These are phyloP conservation scores for Mycena pura DNA, from an alignment of 768 basidiomycete species.

Conservation along the genomic window DNA sequence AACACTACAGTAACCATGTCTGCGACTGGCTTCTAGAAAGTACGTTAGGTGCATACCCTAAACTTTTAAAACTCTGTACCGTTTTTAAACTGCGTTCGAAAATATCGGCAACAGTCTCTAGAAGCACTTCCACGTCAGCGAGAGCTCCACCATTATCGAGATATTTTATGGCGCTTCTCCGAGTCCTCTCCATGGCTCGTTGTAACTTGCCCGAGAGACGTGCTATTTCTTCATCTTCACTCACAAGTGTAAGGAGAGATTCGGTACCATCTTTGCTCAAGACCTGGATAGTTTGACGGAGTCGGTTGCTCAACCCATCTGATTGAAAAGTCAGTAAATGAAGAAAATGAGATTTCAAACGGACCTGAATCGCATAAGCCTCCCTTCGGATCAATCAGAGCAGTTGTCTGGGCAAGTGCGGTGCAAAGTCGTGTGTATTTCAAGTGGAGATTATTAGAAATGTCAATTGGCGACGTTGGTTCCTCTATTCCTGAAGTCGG, in stretches of 20 bases:
- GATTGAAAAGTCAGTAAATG: constrained; percentile 13
- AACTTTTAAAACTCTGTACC: constrained; percentile 32
- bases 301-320: constrained; percentile 23
- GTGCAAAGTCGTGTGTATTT: constrained; percentile 51
- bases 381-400: constrained; percentile 42
- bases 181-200: constrained; percentile 64
- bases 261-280: constrained; percentile 26
- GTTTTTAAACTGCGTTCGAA: constrained; percentile 38
- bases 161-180: constrained; percentile 55
- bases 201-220: constrained; percentile 60
- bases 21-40: constrained; percentile 31
- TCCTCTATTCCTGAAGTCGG: not conserved
- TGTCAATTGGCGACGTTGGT: not conserved
- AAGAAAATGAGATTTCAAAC: constrained; percentile 14
- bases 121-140: constrained; percentile 32
- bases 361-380: constrained; percentile 27
- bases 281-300: constrained; percentile 28
- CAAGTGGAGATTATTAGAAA: constrained; percentile 29
- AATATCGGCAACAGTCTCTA: constrained; percentile 43
- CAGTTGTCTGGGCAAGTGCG: constrained; percentile 51
- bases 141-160: constrained; percentile 43
- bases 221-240: constrained; percentile 40
- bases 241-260: constrained; percentile 19
- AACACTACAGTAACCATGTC: constrained; percentile 52
- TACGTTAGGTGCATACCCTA: not conserved